Evolutionary conservation across 208 protist genomes (phyloP).

Genomic region (Novymonas esmeraldas): DNA sequence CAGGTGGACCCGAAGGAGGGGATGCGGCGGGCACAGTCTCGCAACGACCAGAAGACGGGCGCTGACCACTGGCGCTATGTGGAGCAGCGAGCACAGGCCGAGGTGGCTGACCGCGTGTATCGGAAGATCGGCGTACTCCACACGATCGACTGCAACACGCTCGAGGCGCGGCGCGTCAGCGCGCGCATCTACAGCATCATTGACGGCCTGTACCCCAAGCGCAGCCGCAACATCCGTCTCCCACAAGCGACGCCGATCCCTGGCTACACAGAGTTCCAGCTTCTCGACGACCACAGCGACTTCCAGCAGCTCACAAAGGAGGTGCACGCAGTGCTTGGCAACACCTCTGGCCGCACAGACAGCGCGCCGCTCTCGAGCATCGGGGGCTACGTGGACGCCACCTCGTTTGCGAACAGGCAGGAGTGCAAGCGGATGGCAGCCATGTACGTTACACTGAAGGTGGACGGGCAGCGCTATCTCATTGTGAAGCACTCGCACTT

Average conservation of each 20-base stretch:
- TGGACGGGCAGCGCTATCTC: constrained; percentile 78
- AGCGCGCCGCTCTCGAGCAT: constrained; percentile 76
- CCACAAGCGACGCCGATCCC: constrained; percentile 24
- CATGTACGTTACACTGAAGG: constrained; percentile 81
- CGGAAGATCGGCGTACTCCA: constrained; percentile 55
- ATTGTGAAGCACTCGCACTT: constrained; percentile 71
- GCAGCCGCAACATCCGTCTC: constrained; percentile 30
- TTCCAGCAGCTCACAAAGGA: constrained; percentile 60
- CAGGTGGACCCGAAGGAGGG: constrained; percentile 65
- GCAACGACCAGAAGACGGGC: constrained; percentile 53
- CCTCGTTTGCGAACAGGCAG: constrained; percentile 48
- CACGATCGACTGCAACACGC: constrained; percentile 48
- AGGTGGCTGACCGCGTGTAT: constrained; percentile 65
- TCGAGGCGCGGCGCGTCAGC: constrained; percentile 43
- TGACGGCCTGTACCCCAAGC: constrained; percentile 43
- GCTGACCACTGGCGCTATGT: constrained; percentile 59
- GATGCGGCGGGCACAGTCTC: constrained; percentile 56
- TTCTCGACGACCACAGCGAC: constrained; percentile 59
- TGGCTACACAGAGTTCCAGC: constrained; percentile 34
- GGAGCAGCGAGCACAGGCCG: constrained; percentile 73
- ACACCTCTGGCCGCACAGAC: constrained; percentile 59
- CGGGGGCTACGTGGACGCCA: constrained; percentile 71
- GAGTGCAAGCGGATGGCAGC: constrained; percentile 37
- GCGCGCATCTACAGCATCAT: constrained; percentile 52
- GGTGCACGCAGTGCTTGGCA: constrained; percentile 72